Evolutionary conservation across 169 alveolate species (phyloP), one percentile per base, ranked within the genome.

Genomic region (Amoebophrya sp.): DNA sequence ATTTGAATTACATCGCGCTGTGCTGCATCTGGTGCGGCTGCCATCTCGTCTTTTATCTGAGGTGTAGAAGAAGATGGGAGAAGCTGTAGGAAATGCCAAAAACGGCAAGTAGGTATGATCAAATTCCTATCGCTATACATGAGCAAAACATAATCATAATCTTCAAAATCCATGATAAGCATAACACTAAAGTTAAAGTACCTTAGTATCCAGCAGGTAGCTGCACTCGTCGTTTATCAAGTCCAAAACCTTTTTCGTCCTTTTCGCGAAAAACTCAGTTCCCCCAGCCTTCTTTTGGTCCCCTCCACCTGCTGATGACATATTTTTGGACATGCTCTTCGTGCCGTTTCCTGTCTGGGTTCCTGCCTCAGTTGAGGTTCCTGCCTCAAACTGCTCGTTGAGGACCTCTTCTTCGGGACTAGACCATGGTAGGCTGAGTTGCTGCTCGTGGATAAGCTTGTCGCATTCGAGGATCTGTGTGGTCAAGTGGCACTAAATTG

Each of bases 381-480:
- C 83, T 6, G 83, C n/a, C 83, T 65, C 83, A 65, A 65, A 65
- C 83, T 65, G 55, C 55, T 89, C 90, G 33, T 39, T 89, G 65
- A 40, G 33, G 90, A 89, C 65, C 34, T 34, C 36, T 55, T 89
- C 90, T 55, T 89, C 34, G 24, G 90, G 90, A 40, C 41, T 26
- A 34, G 34, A 12, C 90, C 90, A 89, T 0, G 38, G 41, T 0
- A 89, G 33, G 29, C 55, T 36, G 38, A 89, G 90, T 36, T 89
- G 90, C 90, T 91, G 93, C 78, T 91, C 93, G 41, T 91, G 93
- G 33, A 91, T 65, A 23, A 65, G 10, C 38, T 40, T 41, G 40
- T 91, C 93, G 18, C 89, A 78, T n/a, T 91, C 90, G 41, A 91
- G 78, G 0, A 65, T 65, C 83, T 65, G 83, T 12, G 83, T 47